phyloP scores from a whole-genome alignment of 257 asterid species.

The Eucommia ulmoides region DNA sequence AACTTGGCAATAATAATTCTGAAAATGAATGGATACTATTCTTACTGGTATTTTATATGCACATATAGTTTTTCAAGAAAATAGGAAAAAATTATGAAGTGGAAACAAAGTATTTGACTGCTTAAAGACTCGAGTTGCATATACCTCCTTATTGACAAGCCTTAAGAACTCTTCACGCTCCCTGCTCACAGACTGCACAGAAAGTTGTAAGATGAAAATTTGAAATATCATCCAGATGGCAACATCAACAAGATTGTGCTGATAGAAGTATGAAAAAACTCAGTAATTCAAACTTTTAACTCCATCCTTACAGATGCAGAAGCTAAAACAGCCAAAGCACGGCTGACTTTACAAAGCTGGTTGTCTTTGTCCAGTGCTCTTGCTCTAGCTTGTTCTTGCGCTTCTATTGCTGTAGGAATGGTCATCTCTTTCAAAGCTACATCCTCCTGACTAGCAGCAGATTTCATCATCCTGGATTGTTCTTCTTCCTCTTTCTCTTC shows the following conservation, averaged over 20 bases:
- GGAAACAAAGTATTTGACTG: too few relatives aligned
- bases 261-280: too few relatives aligned
- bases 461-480: constrained; percentile 66
- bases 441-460: constrained; percentile 51
- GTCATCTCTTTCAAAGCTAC: constrained; percentile 92
- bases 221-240: too few relatives aligned
- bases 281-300: too few relatives aligned
- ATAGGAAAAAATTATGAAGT: too few relatives aligned
- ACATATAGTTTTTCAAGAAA: too few relatives aligned
- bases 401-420: constrained; percentile 57
- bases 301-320: constrained; percentile 89
- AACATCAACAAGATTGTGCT: too few relatives aligned
- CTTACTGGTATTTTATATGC: too few relatives aligned
- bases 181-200: constrained; percentile 86
- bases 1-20: too few relatives aligned
- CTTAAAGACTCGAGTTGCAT: too few relatives aligned
- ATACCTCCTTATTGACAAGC: constrained; percentile 95
- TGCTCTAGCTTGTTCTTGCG: constrained; percentile 38
- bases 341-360: constrained; percentile 84
- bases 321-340: constrained; percentile 88
- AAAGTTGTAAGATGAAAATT: too few relatives aligned
- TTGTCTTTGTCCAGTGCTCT: constrained; percentile 69
- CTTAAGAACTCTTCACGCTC: constrained; percentile 95
- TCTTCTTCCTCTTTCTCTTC: constrained; percentile 83
- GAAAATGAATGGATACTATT: too few relatives aligned